A percentile compares a stretch with the other conserved stretches of the same genome.
Conservation (phyloP, 2,329 filamentous ascomycete species). For the Neopestalotiopsis sp. region DNA sequence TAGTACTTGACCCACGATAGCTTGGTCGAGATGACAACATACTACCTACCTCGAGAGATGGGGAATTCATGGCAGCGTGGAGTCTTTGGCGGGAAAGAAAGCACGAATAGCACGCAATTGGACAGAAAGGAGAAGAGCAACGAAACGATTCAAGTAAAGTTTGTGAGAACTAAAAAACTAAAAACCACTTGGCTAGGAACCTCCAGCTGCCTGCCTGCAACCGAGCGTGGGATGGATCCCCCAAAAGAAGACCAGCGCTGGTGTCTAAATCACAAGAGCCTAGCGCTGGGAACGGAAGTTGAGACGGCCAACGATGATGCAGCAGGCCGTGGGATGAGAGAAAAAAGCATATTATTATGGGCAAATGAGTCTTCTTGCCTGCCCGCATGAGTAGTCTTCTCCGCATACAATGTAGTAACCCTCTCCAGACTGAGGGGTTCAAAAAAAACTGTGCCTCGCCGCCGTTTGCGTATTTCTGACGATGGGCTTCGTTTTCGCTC, state of each 20-base stretch:
- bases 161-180: background rate
- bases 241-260: background rate
- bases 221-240: constrained; percentile 7
- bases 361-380: constrained; percentile 4
- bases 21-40: constrained; percentile 9
- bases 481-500: background rate
- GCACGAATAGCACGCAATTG: background rate
- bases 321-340: constrained; percentile 10
- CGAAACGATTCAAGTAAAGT: background rate
- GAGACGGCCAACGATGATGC: background rate
- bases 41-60: background rate
- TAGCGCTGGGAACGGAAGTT: constrained; percentile 16
- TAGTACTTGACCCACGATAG: background rate
- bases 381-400: constrained; percentile 16
- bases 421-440: background rate
- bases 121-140: background rate
- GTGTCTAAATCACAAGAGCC: constrained; percentile 1
- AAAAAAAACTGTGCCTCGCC: background rate
- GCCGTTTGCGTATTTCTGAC: background rate
- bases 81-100: background rate
- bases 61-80: background rate
- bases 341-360: background rate
- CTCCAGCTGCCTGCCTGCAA: background rate
- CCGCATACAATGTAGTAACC: background rate
- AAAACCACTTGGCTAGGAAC: constrained; percentile 10